Percentiles rank a stretch among this genome's conserved stretches.
phyloP scores from a whole-genome alignment of 345 rosid species.

The Eucalyptus pauciflora region DNA sequence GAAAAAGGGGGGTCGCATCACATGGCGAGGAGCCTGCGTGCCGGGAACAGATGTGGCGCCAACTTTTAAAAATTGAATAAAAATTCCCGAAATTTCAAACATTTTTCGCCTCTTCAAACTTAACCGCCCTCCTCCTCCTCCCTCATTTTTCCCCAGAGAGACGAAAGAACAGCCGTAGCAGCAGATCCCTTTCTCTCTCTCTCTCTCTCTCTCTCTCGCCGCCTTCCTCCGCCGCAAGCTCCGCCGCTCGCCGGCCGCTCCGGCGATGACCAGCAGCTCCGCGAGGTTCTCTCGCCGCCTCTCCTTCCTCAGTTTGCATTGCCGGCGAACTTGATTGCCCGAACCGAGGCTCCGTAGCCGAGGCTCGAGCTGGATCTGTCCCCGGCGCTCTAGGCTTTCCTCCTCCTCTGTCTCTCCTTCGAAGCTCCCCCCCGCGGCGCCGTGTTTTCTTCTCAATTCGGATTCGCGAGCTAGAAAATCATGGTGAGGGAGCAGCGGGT shows the following conservation, averaged over 20 bases:
- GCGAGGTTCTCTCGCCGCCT: neutral
- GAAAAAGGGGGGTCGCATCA: neutral
- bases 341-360: neutral
- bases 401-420: neutral
- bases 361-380: neutral
- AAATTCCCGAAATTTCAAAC: neutral
- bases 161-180: neutral
- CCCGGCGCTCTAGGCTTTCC: neutral
- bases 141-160: neutral
- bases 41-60: neutral
- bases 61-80: neutral
- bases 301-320: neutral
- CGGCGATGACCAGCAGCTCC: neutral
- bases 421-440: neutral
- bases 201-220: neutral
- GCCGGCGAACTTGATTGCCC: neutral
- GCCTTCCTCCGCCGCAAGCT: neutral
- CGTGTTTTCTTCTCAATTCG: neutral
- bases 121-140: neutral
- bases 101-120: neutral
- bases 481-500: constrained; percentile 82
- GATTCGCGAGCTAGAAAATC: neutral
- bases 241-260: neutral
- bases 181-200: neutral
- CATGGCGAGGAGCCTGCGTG: neutral